These are phyloP conservation scores for Yarrowia deformans DNA, from an alignment of 805 yeast species.

Conservation along the genomic window DNA sequence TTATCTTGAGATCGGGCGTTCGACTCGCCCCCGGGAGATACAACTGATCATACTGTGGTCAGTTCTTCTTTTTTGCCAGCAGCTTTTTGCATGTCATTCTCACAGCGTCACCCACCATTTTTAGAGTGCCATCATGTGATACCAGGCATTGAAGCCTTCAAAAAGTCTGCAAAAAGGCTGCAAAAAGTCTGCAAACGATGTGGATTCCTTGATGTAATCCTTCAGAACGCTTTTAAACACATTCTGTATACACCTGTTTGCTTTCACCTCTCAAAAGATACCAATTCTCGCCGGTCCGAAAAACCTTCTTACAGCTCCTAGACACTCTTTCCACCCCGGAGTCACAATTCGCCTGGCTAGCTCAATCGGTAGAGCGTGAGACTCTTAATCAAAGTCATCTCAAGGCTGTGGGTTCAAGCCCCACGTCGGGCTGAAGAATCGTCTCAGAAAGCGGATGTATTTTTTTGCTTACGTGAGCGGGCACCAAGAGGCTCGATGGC, in stretches of 20 bases:
- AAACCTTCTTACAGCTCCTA: background rate
- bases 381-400: constrained; percentile 27
- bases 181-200: background rate
- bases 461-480: background rate
- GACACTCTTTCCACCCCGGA: background rate
- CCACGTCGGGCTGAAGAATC: constrained; percentile 27
- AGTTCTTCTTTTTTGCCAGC: background rate
- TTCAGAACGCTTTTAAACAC: no score
- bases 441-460: background rate
- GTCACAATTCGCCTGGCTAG: constrained; percentile 24
- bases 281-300: background rate
- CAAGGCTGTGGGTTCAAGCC: constrained; percentile 39
- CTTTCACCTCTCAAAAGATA: background rate
- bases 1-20: constrained; percentile 40
- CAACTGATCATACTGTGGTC: background rate
- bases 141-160: no score
- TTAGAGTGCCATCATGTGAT: background rate
- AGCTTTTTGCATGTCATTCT: background rate
- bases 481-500: no score
- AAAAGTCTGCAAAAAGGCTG: no score
- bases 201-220: no score
- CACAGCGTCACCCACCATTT: constrained; percentile 21
- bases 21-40: constrained; percentile 41
- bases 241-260: no score
- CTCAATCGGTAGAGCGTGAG: constrained; percentile 39